These are phyloP conservation scores for Steccherinum ochraceum DNA, from an alignment of 768 basidiomycete species.

Conservation along the genomic window DNA sequence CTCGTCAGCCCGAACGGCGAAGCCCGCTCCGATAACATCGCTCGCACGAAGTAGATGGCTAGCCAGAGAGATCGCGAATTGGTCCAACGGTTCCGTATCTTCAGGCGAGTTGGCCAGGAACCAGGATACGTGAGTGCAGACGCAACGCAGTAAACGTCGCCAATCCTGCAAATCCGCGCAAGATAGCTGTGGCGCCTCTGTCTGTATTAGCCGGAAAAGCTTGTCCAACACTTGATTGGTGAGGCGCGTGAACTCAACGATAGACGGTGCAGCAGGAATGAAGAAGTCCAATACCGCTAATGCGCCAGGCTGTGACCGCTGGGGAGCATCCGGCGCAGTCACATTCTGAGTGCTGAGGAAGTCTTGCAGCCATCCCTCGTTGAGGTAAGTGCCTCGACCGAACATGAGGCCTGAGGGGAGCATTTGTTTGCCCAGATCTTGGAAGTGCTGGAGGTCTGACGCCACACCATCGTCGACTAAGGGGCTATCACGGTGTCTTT, in stretches of 20 bases:
- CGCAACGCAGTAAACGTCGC: slow-evolving; percentile 12
- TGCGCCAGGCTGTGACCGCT: slow-evolving; percentile 20
- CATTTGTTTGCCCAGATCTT: neutral
- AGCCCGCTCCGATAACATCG: slow-evolving; percentile 30
- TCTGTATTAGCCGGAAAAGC: slow-evolving; percentile 3
- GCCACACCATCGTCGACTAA: neutral
- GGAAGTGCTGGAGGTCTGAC: neutral
- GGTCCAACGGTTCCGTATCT: slow-evolving; percentile 25
- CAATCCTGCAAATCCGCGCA: slow-evolving; percentile 9
- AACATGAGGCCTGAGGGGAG: slow-evolving; percentile 51
- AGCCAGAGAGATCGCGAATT: slow-evolving; percentile 28
- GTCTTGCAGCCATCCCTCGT: slow-evolving; percentile 54
- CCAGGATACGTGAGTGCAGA: slow-evolving; percentile 42
- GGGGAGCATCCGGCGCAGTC: slow-evolving; percentile 20
- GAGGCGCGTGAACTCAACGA: slow-evolving; percentile 32
- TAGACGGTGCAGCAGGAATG: slow-evolving; percentile 36
- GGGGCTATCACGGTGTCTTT: neutral
- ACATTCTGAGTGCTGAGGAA: slow-evolving; percentile 41
- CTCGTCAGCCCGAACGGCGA: slow-evolving; percentile 19
- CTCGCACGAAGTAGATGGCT: slow-evolving; percentile 33
- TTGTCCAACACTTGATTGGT: slow-evolving; percentile 12
- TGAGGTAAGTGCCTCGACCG: slow-evolving; percentile 43
- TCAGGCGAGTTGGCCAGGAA: slow-evolving; percentile 26
- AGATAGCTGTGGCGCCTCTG: neutral
- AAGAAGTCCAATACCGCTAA: slow-evolving; percentile 33